Conservation (phyloP, 2,329 filamentous ascomycete genomes). For the Talaromyces islandicus region DNA sequence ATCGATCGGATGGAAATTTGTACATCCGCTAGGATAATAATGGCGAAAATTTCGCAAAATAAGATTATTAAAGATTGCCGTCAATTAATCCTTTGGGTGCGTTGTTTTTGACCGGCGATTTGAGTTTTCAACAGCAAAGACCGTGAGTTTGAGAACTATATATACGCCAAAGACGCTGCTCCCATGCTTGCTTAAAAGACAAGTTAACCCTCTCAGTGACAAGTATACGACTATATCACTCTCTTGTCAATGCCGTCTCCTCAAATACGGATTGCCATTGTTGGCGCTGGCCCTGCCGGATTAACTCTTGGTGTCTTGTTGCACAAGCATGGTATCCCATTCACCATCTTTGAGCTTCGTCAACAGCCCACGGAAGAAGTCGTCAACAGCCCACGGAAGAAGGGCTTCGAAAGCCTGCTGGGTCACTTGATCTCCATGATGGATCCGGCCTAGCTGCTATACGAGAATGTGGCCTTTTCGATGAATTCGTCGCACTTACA, state of each 20-base stretch:
- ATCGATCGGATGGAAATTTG: not conserved
- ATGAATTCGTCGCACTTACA: not conserved
- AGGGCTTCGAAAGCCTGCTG: conserved; percentile 13
- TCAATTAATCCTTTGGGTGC: not conserved
- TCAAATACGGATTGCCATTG: conserved; percentile 28
- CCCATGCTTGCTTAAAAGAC: not conserved
- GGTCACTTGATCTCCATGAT: not conserved
- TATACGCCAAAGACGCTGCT: not conserved
- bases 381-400: conserved; percentile 19
- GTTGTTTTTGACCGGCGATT: no score
- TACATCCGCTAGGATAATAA: not conserved
- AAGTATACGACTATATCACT: not conserved
- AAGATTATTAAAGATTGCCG: not conserved
- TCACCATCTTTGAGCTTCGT: conserved; percentile 22
- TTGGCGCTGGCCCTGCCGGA: conserved; percentile 34
- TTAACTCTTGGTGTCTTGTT: conserved; percentile 20
- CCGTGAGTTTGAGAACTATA: not conserved
- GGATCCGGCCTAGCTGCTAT: not conserved
- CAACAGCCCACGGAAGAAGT: conserved; percentile 20
- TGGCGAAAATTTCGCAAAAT: no score
- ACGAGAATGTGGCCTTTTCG: not conserved
- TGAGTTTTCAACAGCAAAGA: not conserved
- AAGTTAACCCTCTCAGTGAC: not conserved
- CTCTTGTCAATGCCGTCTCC: not conserved
- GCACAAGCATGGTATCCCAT: conserved; percentile 15